These are phyloP conservation scores for Kondoa malvinella DNA, from an alignment of 768 basidiomycete genomes.

Conservation along the genomic window DNA sequence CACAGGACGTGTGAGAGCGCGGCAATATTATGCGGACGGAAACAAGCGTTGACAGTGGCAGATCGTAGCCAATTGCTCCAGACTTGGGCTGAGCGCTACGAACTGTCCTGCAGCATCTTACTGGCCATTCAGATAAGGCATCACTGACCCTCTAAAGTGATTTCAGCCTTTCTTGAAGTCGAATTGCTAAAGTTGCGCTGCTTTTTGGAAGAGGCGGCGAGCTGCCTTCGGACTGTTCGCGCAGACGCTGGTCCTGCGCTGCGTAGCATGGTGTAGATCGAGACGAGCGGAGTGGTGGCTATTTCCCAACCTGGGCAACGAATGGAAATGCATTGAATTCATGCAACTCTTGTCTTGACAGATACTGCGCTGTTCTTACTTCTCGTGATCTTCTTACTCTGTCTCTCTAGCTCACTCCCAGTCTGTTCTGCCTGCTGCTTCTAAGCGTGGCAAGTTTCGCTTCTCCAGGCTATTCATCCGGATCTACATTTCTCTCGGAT, in stretches of 20 bases:
- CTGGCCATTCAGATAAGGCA: not conserved
- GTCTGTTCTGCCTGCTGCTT: too few species aligned
- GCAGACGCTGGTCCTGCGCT: not conserved
- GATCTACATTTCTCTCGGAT: too few species aligned
- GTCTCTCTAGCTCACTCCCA: not conserved
- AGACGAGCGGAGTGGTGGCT: not conserved
- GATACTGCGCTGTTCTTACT: not conserved
- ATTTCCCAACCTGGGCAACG: not conserved
- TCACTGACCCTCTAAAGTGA: not conserved
- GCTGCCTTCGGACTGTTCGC: not conserved
- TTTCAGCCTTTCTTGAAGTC: not conserved
- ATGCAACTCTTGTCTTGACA: too few species aligned
- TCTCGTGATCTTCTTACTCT: not conserved
- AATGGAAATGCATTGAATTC: not conserved
- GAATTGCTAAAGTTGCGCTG: not conserved
- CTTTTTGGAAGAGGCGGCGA: not conserved
- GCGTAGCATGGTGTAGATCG: not conserved
- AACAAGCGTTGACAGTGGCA: too few species aligned
- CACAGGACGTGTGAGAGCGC: too few species aligned
- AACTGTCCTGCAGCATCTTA: not conserved
- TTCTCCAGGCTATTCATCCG: too few species aligned
- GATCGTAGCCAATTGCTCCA: too few species aligned
- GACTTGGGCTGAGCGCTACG: constrained; percentile 37
- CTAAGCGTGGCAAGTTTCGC: too few species aligned
- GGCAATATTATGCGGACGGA: too few species aligned